Evolutionary conservation across 1,284 basidiomycete genomes (phyloP).

Genomic region (Golubevia pallescens): DNA sequence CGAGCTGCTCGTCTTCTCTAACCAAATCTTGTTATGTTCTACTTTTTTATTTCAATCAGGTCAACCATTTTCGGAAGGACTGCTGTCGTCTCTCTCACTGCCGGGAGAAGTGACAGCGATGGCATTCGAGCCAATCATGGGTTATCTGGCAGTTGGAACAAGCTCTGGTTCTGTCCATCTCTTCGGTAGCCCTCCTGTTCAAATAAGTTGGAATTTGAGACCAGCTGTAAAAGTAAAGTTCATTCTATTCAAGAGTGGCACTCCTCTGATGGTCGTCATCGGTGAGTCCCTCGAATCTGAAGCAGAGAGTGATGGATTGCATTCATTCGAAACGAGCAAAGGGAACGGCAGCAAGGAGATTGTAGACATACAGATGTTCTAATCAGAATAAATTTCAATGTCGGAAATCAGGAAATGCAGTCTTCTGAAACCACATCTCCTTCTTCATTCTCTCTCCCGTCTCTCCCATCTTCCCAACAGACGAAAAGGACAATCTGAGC

Average conservation of each 20-base stretch:
- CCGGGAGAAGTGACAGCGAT: no score
- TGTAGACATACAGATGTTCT: neutral
- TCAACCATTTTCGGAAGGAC: no score
- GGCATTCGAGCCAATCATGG: slow-evolving; percentile 23
- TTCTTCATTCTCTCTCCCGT: neutral
- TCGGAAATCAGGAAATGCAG: neutral
- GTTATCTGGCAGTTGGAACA: slow-evolving; percentile 76
- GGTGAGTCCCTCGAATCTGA: slow-evolving; percentile 68
- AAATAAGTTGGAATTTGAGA: slow-evolving; percentile 69
- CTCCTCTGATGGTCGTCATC: slow-evolving; percentile 72
- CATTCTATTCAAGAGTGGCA: slow-evolving; percentile 71
- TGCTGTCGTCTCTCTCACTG: no score
- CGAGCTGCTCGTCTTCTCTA: no score
- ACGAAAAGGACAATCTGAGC: slow-evolving; percentile 73
- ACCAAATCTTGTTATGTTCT: no score
- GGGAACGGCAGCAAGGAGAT: neutral
- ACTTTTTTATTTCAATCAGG: no score
- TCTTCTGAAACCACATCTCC: neutral
- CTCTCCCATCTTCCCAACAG: no score
- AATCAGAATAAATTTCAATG: neutral
- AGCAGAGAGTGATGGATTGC: no score
- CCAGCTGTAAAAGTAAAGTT: slow-evolving; percentile 70
- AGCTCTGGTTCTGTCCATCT: slow-evolving; percentile 70
- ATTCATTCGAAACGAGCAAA: neutral
- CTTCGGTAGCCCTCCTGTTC: slow-evolving; percentile 73